Evolutionary conservation across 805 yeast species (phyloP).

Genomic region (Yarrowia keelungensis): DNA sequence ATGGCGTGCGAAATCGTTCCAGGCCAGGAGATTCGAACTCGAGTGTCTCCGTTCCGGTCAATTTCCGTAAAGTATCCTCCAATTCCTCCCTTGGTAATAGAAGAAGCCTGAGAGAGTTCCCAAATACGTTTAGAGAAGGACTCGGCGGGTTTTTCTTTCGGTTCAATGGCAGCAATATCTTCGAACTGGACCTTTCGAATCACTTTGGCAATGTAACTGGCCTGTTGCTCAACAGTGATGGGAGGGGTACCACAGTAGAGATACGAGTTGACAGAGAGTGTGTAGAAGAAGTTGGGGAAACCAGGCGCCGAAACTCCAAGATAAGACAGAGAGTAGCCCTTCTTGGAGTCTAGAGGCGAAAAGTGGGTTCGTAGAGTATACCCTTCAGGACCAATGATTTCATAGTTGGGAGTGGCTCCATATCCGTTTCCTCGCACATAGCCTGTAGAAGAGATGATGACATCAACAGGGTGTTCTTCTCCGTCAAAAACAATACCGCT

Average conservation of each 20-base stretch:
- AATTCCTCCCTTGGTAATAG: conserved; percentile 2
- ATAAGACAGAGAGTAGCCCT: conserved; percentile 26
- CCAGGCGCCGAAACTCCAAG: conserved; percentile 37
- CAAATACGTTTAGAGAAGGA: conserved; percentile 18
- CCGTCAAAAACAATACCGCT: conserved; percentile 41
- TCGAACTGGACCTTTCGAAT: conserved; percentile 33
- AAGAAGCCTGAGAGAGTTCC: conserved; percentile 29
- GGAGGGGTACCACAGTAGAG: conserved; percentile 38
- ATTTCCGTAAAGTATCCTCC: conserved; percentile 24
- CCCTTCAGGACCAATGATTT: conserved; percentile 2
- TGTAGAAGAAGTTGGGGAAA: conserved; percentile 39
- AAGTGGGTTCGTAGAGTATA: conserved; percentile 13
- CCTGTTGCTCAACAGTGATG: conserved; percentile 16
- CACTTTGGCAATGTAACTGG: conserved; percentile 27
- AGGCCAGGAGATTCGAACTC: conserved; percentile 35
- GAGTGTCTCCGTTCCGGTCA: conserved; percentile 7
- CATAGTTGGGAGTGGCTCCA: conserved; percentile 29
- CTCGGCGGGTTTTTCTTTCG: conserved; percentile 28
- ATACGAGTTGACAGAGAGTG: conserved; percentile 36
- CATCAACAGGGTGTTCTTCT: conserved; percentile 30
- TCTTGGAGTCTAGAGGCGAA: conserved; percentile 15
- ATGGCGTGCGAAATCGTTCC: conserved; percentile 40
- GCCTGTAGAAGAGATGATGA: conserved; percentile 38
- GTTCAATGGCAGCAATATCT: conserved; percentile 31
- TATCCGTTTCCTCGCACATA: conserved; percentile 33